These are phyloP conservation scores for Bothriochloa decipiens DNA, from an alignment of 176 grass and related monocot genomes.

Conservation along the genomic window DNA sequence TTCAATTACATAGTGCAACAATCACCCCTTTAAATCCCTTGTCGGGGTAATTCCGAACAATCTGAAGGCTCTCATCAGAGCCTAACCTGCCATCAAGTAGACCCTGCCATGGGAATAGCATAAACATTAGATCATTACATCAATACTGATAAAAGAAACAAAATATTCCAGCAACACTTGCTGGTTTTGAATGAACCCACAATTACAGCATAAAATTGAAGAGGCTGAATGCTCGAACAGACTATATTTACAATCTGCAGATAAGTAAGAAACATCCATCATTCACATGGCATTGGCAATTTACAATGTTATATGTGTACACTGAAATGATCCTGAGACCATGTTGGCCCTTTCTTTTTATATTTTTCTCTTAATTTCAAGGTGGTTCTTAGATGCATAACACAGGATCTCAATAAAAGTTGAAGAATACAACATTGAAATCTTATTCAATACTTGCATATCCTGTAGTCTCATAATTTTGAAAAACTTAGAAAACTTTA, in stretches of 20 bases:
- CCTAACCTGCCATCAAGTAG: constrained; percentile 53
- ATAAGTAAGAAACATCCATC: constrained; percentile 25
- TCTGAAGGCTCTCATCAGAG: constrained; percentile 57
- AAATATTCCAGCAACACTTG: neutral
- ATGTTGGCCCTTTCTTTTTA: neutral
- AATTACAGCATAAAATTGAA: constrained; percentile 58
- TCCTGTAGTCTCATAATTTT: neutral
- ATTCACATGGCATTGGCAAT: neutral
- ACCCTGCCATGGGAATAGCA: constrained; percentile 44
- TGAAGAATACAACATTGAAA: neutral
- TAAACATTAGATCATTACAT: neutral
- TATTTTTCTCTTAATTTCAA: neutral
- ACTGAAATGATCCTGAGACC: neutral
- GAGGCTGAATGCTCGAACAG: constrained; percentile 79
- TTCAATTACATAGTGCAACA: neutral
- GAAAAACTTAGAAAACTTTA: neutral
- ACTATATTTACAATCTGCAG: constrained; percentile 87
- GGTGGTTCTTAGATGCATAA: neutral
- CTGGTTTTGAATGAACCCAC: constrained; percentile 46
- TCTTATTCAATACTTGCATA: neutral
- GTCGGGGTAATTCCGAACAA: constrained; percentile 63
- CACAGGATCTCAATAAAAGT: too few relatives aligned
- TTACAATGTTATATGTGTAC: neutral
- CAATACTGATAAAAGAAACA: neutral
- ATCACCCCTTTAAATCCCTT: constrained; percentile 81